These are phyloP conservation scores for Rhizopus arrhizus DNA, from an alignment of 371 early-diverging fungal species.

Conservation along the genomic window DNA sequence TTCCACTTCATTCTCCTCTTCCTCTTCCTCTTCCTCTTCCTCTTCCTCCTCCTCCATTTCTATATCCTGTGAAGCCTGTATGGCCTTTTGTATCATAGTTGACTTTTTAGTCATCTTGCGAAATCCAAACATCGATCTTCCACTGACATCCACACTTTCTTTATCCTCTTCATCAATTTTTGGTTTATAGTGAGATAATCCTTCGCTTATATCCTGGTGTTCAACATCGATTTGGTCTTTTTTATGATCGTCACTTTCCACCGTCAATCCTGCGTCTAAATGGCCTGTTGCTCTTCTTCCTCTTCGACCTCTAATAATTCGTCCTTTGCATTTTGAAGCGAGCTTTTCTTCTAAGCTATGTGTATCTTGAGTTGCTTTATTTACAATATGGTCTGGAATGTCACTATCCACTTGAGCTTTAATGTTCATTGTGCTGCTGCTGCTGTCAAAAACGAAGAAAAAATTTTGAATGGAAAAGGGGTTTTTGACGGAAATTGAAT, in stretches of 20 bases:
- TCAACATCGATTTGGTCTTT: slow-evolving; percentile 15
- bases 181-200: slow-evolving; percentile 10
- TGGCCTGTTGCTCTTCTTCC: background rate
- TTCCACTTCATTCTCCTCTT: background rate
- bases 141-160: slow-evolving; percentile 38
- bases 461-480: background rate
- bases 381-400: slow-evolving; percentile 55
- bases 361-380: slow-evolving; percentile 34
- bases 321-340: slow-evolving; percentile 27
- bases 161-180: slow-evolving; percentile 27
- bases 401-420: slow-evolving; percentile 47
- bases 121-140: slow-evolving; percentile 43
- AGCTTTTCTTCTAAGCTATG: slow-evolving; percentile 43
- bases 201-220: slow-evolving; percentile 18
- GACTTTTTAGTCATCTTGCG: slow-evolving; percentile 27
- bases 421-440: slow-evolving; percentile 21
- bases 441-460: background rate
- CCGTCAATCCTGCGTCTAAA: slow-evolving; percentile 30
- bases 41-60: background rate
- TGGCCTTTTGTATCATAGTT: slow-evolving; percentile 44
- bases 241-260: slow-evolving; percentile 5
- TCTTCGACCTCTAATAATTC: slow-evolving; percentile 16
- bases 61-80: background rate
- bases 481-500: background rate
- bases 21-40: background rate